These are phyloP conservation scores for Phytophthora crassamura DNA, from an alignment of 352 stramenopile genomes.

Conservation along the genomic window DNA sequence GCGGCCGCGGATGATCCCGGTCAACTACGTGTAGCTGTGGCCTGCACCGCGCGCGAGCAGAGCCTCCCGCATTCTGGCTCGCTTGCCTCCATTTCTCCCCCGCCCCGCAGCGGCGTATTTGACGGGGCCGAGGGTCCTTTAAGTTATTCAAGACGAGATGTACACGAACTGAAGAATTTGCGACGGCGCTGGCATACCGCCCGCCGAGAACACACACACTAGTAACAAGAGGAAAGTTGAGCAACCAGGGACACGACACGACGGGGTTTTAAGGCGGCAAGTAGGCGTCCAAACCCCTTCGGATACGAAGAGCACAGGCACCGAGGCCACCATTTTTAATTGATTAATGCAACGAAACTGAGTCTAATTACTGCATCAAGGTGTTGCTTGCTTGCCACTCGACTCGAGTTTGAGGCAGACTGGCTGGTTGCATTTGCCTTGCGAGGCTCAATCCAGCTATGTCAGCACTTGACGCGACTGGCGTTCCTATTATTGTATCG, in stretches of 20 bases:
- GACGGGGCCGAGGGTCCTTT: constrained; percentile 11
- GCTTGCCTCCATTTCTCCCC: constrained; percentile 8
- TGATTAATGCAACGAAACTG: too few species aligned
- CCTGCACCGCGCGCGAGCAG: constrained; percentile 1
- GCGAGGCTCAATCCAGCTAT: too few species aligned
- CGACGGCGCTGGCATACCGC: constrained; percentile 11
- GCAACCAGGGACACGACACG: constrained; percentile 6
- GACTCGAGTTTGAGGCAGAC: neutral
- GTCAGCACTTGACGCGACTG: too few species aligned
- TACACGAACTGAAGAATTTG: constrained; percentile 29
- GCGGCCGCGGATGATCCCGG: constrained; percentile 69
- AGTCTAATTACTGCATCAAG: too few species aligned
- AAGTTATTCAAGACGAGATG: constrained; percentile 41
- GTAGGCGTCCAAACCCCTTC: too few species aligned
- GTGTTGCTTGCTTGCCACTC: too few species aligned
- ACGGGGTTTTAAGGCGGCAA: too few species aligned
- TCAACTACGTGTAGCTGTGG: constrained; percentile 58
- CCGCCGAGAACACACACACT: constrained; percentile 13
- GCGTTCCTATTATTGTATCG: too few species aligned
- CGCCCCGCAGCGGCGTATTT: constrained; percentile 5
- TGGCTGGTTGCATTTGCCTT: too few species aligned
- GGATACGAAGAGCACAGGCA: too few species aligned
- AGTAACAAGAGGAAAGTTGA: constrained; percentile 27
- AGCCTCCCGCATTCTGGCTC: constrained; percentile 3
- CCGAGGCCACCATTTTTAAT: too few species aligned